Conservation (phyloP, 192 early-diverging fungal genomes). For the Podila epicladia region DNA sequence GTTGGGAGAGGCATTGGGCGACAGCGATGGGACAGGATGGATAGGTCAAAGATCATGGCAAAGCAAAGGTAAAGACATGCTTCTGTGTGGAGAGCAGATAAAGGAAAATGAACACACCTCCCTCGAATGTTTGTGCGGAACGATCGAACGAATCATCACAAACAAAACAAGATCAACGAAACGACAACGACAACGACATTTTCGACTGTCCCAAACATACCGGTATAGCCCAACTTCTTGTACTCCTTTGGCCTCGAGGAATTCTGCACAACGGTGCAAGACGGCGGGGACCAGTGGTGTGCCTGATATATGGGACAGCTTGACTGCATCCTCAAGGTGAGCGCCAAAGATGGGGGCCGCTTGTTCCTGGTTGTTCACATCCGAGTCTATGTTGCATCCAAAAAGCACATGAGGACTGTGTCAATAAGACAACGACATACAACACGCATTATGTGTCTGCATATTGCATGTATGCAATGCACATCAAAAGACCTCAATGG, state of each 20-base stretch:
- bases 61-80: not conserved
- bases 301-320: conserved; percentile 27
- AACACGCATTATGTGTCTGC: too few relatives aligned
- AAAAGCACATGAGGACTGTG: not conserved
- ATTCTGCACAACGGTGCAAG: conserved; percentile 42
- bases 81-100: not conserved
- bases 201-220: conserved; percentile 14
- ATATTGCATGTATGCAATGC: too few relatives aligned
- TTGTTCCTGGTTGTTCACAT: conserved; percentile 3
- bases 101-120: not conserved
- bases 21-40: too few relatives aligned
- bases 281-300: conserved; percentile 47
- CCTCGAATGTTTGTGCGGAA: too few relatives aligned
- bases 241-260: conserved; percentile 36
- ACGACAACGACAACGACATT: not conserved
- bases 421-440: too few relatives aligned
- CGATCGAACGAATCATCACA: too few relatives aligned
- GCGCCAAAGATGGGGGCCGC: conserved; percentile 27
- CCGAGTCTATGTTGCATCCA: conserved; percentile 22
- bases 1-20: too few relatives aligned
- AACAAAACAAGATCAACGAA: too few relatives aligned
- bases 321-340: conserved; percentile 31
- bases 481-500: too few relatives aligned
- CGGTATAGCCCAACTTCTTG: conserved; percentile 50
- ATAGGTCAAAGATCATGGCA: not conserved